Evolutionary conservation across 2,329 filamentous ascomycete genomes (phyloP).

Genomic region (Cladosporium sp.): DNA sequence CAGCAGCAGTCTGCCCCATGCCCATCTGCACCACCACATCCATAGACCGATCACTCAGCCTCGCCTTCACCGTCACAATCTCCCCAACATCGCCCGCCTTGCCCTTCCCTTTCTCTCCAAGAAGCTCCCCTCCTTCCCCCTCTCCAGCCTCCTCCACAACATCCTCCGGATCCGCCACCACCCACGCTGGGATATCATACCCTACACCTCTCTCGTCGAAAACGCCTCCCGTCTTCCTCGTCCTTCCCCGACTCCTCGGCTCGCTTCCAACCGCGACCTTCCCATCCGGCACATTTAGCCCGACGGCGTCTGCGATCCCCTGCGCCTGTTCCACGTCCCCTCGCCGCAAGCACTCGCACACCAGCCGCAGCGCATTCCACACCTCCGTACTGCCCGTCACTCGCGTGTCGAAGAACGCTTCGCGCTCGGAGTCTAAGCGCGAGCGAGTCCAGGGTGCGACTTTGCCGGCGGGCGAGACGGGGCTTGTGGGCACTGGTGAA

Average conservation of each 20-base stretch:
- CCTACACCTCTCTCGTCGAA: slow-evolving; percentile 46
- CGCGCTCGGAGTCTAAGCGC: slow-evolving; percentile 68
- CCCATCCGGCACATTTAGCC: slow-evolving; percentile 50
- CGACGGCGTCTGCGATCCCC: slow-evolving; percentile 74
- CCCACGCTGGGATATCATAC: slow-evolving; percentile 49
- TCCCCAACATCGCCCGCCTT: slow-evolving; percentile 36
- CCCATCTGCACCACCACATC: slow-evolving; percentile 41
- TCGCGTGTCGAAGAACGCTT: slow-evolving; percentile 86
- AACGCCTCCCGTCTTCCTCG: slow-evolving; percentile 38
- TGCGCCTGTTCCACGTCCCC: slow-evolving; percentile 62
- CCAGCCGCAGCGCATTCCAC: slow-evolving; percentile 73
- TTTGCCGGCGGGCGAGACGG: slow-evolving; percentile 26
- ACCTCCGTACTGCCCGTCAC: slow-evolving; percentile 75
- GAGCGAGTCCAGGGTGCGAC: slow-evolving; percentile 63
- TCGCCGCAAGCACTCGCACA: slow-evolving; percentile 65
- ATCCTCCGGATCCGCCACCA: slow-evolving; percentile 46
- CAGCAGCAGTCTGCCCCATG: slow-evolving; percentile 58
- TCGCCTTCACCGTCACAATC: slow-evolving; percentile 36
- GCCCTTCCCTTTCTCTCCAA: slow-evolving; percentile 34
- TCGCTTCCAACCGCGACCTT: slow-evolving; percentile 27
- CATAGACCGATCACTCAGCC: slow-evolving; percentile 41
- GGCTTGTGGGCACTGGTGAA: slow-evolving; percentile 24
- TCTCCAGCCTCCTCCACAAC: slow-evolving; percentile 25
- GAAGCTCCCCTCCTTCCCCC: slow-evolving; percentile 29
- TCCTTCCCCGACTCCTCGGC: slow-evolving; percentile 16